These are phyloP conservation scores for Pythium rishiriense DNA, from an alignment of 352 stramenopile genomes.

Conservation along the genomic window DNA sequence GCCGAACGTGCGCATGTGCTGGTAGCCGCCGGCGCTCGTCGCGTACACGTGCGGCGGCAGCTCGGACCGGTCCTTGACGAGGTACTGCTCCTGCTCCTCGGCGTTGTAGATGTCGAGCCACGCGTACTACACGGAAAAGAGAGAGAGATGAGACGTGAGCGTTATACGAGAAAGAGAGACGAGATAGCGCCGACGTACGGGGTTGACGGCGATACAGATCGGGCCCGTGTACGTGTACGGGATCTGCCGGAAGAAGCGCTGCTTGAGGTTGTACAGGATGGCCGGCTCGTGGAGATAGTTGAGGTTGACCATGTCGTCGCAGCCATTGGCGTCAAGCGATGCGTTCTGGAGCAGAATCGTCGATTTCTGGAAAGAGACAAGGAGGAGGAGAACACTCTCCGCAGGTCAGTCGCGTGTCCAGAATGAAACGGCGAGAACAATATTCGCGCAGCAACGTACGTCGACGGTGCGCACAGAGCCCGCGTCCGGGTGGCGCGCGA, in stretches of 20 bases:
- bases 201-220: constrained; percentile 98
- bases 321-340: constrained; percentile 51
- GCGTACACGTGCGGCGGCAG: constrained; percentile 84
- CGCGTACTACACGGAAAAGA: constrained; percentile 64
- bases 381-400: neutral
- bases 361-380: constrained; percentile 50
- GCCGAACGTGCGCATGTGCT: constrained; percentile 82
- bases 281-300: constrained; percentile 92
- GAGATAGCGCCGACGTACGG: constrained; percentile 57
- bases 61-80: constrained; percentile 66
- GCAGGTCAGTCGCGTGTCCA: neutral
- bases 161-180: neutral
- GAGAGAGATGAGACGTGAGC: neutral
- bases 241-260: constrained; percentile 83
- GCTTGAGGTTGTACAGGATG: constrained; percentile 91
- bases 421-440: neutral
- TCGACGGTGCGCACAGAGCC: constrained; percentile 52
- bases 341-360: constrained; percentile 78
- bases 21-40: constrained; percentile 70
- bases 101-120: constrained; percentile 90
- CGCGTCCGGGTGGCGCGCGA: constrained; percentile 57
- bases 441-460: constrained; percentile 28
- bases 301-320: constrained; percentile 85
- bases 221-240: constrained; percentile 97
- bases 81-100: constrained; percentile 78